phyloP scores from a whole-genome alignment of 108 stramenopile species.

The Seminavis robusta region DNA sequence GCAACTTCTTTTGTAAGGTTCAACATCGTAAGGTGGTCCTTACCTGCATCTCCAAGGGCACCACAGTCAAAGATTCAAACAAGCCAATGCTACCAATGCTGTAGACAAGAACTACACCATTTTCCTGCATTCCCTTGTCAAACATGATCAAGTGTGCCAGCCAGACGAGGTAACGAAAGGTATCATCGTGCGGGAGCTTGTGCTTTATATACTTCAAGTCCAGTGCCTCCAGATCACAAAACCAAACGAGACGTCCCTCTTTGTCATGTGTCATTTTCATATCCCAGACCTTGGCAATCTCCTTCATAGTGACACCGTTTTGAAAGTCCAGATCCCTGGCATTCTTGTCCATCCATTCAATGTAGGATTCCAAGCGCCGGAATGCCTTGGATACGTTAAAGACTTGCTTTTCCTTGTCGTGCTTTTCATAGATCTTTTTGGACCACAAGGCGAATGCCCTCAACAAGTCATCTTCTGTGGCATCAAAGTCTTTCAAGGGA shows the following conservation, averaged over 20 bases:
- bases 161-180: constrained; percentile 40
- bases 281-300: constrained; percentile 37
- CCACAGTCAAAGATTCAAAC: constrained; percentile 50
- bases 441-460: constrained; percentile 43
- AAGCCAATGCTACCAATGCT: constrained; percentile 45
- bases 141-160: constrained; percentile 51
- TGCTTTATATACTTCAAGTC: constrained; percentile 31
- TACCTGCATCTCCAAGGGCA: constrained; percentile 51
- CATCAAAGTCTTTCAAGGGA: constrained; percentile 32
- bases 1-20: too few species aligned
- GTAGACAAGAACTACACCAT: constrained; percentile 48
- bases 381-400: constrained; percentile 69
- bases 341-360: constrained; percentile 63
- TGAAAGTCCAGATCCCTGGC: constrained; percentile 30
- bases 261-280: constrained; percentile 38
- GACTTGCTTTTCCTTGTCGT: constrained; percentile 4
- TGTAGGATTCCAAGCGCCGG: constrained; percentile 56
- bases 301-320: too few species aligned
- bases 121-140: constrained; percentile 42
- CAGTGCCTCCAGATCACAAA: constrained; percentile 51
- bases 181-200: background rate
- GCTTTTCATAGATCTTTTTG: constrained; percentile 9
- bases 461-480: constrained; percentile 38
- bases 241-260: constrained; percentile 54
- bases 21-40: too few species aligned